Conservation (phyloP, 192 early-diverging fungal species). For the Umbelopsis ramanniana region DNA sequence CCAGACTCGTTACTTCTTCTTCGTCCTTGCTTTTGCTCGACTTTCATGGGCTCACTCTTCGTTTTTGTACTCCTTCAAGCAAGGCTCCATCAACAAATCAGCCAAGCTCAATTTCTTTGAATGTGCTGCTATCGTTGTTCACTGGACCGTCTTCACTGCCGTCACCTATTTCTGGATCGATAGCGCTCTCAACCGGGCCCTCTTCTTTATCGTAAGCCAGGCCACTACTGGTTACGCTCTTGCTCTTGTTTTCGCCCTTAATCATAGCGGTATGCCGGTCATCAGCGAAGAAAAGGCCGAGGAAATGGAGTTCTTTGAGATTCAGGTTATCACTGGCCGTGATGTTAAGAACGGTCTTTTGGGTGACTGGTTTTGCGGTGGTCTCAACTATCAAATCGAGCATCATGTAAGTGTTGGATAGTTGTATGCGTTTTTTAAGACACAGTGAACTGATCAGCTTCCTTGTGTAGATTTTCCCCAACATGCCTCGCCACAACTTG, state of each 20-base stretch:
- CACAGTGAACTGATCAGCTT: background rate
- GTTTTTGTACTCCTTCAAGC: slow-evolving; percentile 54
- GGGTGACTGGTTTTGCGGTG: slow-evolving; percentile 83
- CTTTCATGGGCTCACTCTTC: slow-evolving; percentile 79
- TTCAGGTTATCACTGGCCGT: slow-evolving; percentile 79
- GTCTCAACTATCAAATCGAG: slow-evolving; percentile 86
- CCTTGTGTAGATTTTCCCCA: slow-evolving; percentile 68
- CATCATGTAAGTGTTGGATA: slow-evolving; percentile 63
- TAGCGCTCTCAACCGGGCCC: slow-evolving; percentile 43
- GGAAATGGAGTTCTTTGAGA: slow-evolving; percentile 74
- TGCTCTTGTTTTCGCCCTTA: slow-evolving; percentile 77
- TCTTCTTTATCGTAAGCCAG: slow-evolving; percentile 70
- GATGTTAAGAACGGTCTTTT: slow-evolving; percentile 65
- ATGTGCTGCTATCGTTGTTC: slow-evolving; percentile 56
- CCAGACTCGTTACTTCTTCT: slow-evolving; percentile 70
- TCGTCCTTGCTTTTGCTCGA: slow-evolving; percentile 72
- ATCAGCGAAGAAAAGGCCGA: slow-evolving; percentile 65
- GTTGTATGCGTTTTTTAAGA: background rate
- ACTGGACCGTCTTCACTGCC: slow-evolving; percentile 72
- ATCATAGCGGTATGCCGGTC: slow-evolving; percentile 89
- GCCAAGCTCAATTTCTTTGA: slow-evolving; percentile 54
- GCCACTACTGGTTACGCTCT: slow-evolving; percentile 71
- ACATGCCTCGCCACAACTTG: slow-evolving; percentile 77
- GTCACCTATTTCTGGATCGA: slow-evolving; percentile 50
- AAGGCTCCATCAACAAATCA: slow-evolving; percentile 51